These are phyloP conservation scores for Exophiala calicioides DNA, from an alignment of 2,329 filamentous ascomycete species.

Conservation along the genomic window DNA sequence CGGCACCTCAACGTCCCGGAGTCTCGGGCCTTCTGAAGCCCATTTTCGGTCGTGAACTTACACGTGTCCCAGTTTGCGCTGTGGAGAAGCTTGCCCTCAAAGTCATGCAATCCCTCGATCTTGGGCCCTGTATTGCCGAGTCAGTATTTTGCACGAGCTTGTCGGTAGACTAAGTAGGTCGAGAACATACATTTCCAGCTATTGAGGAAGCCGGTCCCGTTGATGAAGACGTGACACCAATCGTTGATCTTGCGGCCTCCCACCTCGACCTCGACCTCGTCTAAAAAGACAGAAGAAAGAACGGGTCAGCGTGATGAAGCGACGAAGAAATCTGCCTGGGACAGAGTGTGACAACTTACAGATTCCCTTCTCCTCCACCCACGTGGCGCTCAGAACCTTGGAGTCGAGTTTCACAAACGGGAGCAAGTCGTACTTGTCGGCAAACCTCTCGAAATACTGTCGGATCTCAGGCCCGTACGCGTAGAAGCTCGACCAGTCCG, in stretches of 20 bases:
- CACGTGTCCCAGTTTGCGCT: constrained; percentile 46
- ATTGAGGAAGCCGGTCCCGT: constrained; percentile 43
- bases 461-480: constrained; percentile 32
- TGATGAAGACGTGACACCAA: constrained; percentile 38
- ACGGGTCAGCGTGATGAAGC: not conserved
- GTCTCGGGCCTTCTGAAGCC: no score
- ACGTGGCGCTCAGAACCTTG: constrained; percentile 4
- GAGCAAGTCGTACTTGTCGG: constrained; percentile 23
- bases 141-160: not conserved
- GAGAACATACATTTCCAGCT: constrained; percentile 45
- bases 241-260: constrained; percentile 26
- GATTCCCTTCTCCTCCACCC: constrained; percentile 13
- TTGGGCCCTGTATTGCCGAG: constrained; percentile 39
- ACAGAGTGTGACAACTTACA: constrained; percentile 8
- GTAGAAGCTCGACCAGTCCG: constrained; percentile 30
- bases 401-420: constrained; percentile 8
- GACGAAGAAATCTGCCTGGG: no score
- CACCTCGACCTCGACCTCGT: constrained; percentile 5
- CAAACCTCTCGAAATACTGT: constrained; percentile 34
- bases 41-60: not conserved
- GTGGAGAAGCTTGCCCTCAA: constrained; percentile 49
- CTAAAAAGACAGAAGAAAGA: not conserved
- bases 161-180: not conserved
- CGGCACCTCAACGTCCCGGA: not conserved
- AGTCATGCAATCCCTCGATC: constrained; percentile 49